These are phyloP conservation scores for Yamadazyma epiphylla DNA, from an alignment of 1,139 yeast genomes.

Conservation along the genomic window DNA sequence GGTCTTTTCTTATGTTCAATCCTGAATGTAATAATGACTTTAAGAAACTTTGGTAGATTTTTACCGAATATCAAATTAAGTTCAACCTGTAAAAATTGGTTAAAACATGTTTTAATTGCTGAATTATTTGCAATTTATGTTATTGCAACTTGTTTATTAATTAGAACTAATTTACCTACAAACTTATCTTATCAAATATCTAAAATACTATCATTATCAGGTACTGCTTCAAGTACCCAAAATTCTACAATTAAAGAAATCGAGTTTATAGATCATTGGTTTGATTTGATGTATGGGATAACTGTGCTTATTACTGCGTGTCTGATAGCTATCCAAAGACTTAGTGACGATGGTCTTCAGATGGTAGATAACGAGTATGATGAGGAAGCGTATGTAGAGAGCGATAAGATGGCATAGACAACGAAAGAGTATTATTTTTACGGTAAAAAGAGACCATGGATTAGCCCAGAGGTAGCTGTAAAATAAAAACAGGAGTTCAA, in stretches of 20 bases:
- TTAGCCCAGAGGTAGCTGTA: no score
- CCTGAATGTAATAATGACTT: constrained; percentile 56
- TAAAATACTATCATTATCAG: constrained; percentile 37
- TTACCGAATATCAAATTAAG: constrained; percentile 23
- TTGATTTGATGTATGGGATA: constrained; percentile 66
- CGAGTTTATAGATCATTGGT: constrained; percentile 71
- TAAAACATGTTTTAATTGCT: constrained; percentile 52
- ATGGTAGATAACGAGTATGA: no score
- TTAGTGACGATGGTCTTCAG: constrained; percentile 9
- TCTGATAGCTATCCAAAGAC: constrained; percentile 31
- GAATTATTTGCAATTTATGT: constrained; percentile 77
- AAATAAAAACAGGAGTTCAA: no score
- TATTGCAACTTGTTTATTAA: constrained; percentile 72
- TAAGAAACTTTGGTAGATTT: constrained; percentile 34
- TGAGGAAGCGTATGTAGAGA: constrained; percentile 31
- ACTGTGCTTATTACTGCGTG: constrained; percentile 52
- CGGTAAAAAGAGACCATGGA: no score
- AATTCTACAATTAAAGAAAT: constrained; percentile 36
- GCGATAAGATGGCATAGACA: constrained; percentile 8
- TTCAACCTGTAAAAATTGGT: constrained; percentile 27
- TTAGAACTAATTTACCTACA: constrained; percentile 70
- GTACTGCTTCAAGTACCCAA: constrained; percentile 23
- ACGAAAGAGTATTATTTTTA: no score
- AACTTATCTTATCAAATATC: constrained; percentile 53
- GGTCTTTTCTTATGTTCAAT: constrained; percentile 65